Base-by-base conservation (phyloP, 257 asterid species). In the Nicotiana tomentosiformis region DNA sequence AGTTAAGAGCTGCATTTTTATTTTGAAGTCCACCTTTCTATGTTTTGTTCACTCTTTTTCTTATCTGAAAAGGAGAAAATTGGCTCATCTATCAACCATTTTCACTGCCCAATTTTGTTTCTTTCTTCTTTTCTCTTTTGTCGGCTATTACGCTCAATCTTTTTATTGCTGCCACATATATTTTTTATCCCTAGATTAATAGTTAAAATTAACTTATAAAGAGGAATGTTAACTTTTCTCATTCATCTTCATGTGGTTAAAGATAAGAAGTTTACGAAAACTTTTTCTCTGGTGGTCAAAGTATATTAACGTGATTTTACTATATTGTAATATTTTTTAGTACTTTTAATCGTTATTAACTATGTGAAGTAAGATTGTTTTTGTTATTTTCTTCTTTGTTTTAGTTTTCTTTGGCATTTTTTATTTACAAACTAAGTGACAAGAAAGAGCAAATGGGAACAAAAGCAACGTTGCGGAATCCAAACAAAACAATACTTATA, bases 71-170 rank as follows among this genome's bases (percentile, higher is more conserved):
- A 80, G 77, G 37, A 62, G 83, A 62, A 62, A 80, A 64, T 80
- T 79, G 82, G 60, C 26, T 65, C 82, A 35, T 79, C 37, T 7
- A 79, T 46, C 82, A 79, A 79, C 82, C 82, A 61, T 79, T 79
- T 61, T 39, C 82, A 79, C 70, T 60, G 43, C 82, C 57, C 60
- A 37, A n/a, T 61, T 79, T 61, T 78, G 70, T 58, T 79, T 76
- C 37, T 76, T 76, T 43, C 80, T 76, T 49, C 61, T 7, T 20
- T 43, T 49, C 80, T 76, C 64, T 76, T 49, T 30, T 76, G 64
- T 76, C 51, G 18, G 18, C 58, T 53, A 53, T 53, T 53, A 53
- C 6, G 58, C 17, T 53, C 17, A 53, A 53, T 14, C 58, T 14
- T 53, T 53, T 53, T 32, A 14, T 79, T 79, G 35, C 43, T 37